Percentiles rank a stretch among this genome's conserved stretches.
Conservation (phyloP, 2,329 filamentous ascomycete genomes). For the Verticillium longisporum region DNA sequence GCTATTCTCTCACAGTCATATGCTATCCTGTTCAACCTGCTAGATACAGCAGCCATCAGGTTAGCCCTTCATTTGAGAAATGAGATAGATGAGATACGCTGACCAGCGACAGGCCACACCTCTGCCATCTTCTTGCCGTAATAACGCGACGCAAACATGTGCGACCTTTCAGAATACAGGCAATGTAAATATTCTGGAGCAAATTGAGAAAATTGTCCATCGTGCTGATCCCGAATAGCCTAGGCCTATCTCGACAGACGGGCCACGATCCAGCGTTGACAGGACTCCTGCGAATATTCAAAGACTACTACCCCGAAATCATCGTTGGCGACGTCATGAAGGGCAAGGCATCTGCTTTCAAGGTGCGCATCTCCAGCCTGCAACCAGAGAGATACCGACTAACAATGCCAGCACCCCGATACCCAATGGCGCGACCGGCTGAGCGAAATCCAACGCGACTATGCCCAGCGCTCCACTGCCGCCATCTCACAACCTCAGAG, state of each 20-base stretch:
- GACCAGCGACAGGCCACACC: constrained; percentile 36
- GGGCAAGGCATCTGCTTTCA: constrained; percentile 56
- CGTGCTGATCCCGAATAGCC: constrained; percentile 25
- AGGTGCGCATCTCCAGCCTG: constrained; percentile 27
- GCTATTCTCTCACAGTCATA: constrained; percentile 63
- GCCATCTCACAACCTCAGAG: constrained; percentile 30
- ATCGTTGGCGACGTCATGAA: constrained; percentile 64
- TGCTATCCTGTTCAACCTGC: constrained; percentile 68
- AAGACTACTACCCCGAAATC: constrained; percentile 86
- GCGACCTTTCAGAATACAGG: constrained; percentile 74
- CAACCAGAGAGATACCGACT: constrained; percentile 3
- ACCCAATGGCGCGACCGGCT: constrained; percentile 65
- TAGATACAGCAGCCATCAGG: constrained; percentile 74
- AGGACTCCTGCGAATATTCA: constrained; percentile 73
- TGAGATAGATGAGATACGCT: neutral
- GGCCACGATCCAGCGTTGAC: constrained; percentile 69
- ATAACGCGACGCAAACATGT: constrained; percentile 79
- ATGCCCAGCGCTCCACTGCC: constrained; percentile 36
- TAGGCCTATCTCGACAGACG: constrained; percentile 50
- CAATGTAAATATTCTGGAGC: constrained; percentile 43
- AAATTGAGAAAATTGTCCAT: neutral
- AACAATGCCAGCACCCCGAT: constrained; percentile 58
- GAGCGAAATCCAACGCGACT: constrained; percentile 56
- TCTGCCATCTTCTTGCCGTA: constrained; percentile 73
- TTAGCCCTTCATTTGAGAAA: constrained; percentile 21